These are phyloP conservation scores for Talaromyces liani DNA, from an alignment of 495 filamentous ascomycete species.

Conservation along the genomic window DNA sequence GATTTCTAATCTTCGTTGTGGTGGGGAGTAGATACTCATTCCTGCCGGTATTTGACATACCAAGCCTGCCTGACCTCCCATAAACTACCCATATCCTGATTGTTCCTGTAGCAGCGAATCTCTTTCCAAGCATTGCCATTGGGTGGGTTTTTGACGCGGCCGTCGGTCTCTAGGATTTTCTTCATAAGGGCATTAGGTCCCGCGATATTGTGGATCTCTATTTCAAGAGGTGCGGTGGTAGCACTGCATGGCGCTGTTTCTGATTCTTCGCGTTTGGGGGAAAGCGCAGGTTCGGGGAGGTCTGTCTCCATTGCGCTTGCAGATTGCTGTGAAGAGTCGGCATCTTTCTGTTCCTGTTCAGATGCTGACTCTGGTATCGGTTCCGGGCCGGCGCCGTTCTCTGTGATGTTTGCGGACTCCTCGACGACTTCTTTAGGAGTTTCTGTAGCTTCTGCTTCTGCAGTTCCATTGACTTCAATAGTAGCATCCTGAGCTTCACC, in stretches of 20 bases:
- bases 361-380: not conserved
- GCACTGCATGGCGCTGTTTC: not conserved
- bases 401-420: not conserved
- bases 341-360: not conserved
- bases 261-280: not conserved
- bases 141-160: constrained; percentile 21
- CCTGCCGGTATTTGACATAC: constrained; percentile 19
- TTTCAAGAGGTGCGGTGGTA: not conserved
- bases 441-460: not conserved
- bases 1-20: not conserved
- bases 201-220: constrained; percentile 20
- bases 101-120: constrained; percentile 40
- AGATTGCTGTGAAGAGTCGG: not conserved
- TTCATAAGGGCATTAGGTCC: constrained; percentile 23
- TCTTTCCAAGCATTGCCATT: constrained; percentile 45
- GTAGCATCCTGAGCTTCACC: not conserved
- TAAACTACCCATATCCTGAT: constrained; percentile 50
- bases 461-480: not conserved
- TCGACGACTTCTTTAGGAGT: not conserved
- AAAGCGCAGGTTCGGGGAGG: not conserved
- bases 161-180: constrained; percentile 38
- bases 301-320: not conserved
- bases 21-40: not conserved
- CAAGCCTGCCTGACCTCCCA: constrained; percentile 46
- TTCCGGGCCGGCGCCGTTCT: not conserved